phyloP scores from a whole-genome alignment of 2,329 filamentous ascomycete species.

The Parastagonospora nodorum region DNA sequence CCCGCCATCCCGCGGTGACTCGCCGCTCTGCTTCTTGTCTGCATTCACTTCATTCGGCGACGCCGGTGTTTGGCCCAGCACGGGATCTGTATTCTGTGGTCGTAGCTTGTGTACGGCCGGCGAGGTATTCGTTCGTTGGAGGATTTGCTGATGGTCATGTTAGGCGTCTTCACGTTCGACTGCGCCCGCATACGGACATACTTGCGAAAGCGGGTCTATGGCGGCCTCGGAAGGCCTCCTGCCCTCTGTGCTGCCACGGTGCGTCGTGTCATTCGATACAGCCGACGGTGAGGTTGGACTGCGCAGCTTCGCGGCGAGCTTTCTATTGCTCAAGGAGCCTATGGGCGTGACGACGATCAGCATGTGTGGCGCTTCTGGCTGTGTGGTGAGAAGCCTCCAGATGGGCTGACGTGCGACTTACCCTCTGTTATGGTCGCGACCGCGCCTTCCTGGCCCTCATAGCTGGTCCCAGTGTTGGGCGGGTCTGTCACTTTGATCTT shows the following conservation, averaged over 20 bases:
- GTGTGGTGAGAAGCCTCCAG: not conserved
- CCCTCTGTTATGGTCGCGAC: slow-evolving; percentile 31
- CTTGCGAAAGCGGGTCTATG: slow-evolving; percentile 72
- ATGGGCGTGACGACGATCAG: slow-evolving; percentile 15
- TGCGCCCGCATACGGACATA: slow-evolving; percentile 47
- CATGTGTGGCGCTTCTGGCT: slow-evolving; percentile 9
- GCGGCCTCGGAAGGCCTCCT: slow-evolving; percentile 44
- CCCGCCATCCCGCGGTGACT: slow-evolving; percentile 29
- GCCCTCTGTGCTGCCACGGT: slow-evolving; percentile 21
- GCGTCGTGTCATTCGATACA: slow-evolving; percentile 22
- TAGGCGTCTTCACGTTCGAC: slow-evolving; percentile 12
- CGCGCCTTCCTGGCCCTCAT: slow-evolving; percentile 34
- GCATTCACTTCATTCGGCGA: slow-evolving; percentile 58
- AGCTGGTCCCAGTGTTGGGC: slow-evolving; percentile 35
- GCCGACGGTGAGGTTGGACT: slow-evolving; percentile 27
- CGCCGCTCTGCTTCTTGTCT: slow-evolving; percentile 37
- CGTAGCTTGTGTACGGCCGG: slow-evolving; percentile 63
- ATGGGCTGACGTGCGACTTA: slow-evolving; percentile 14
- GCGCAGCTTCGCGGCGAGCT: slow-evolving; percentile 32
- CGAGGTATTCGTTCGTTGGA: slow-evolving; percentile 70
- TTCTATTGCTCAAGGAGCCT: slow-evolving; percentile 34
- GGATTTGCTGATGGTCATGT: slow-evolving; percentile 53
- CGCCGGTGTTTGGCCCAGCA: slow-evolving; percentile 32
- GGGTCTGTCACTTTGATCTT: slow-evolving; percentile 53
- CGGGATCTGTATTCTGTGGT: slow-evolving; percentile 49